Conservation (phyloP, 2,329 filamentous ascomycete genomes). For the Diaporthe vexans region DNA sequence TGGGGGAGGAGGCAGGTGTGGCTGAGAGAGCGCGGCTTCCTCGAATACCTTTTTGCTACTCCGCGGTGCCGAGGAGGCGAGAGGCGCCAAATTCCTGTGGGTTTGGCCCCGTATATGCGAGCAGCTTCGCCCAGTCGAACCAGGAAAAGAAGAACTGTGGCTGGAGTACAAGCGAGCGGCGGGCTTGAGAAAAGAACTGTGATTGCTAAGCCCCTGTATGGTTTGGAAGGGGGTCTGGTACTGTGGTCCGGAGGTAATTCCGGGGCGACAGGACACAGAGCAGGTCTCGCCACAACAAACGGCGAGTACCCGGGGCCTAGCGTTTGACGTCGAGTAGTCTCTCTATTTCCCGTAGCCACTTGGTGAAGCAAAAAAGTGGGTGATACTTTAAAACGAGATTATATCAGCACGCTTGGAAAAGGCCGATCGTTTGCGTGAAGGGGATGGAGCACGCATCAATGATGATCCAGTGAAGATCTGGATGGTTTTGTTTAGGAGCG, state of each 20-base stretch:
- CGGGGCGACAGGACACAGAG: slow-evolving; percentile 19
- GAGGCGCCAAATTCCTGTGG: slow-evolving; percentile 1
- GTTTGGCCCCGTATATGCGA: background rate
- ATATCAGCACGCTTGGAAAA: slow-evolving; percentile 33
- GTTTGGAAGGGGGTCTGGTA: slow-evolving; percentile 8
- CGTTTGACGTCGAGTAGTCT: background rate
- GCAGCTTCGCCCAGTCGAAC: background rate
- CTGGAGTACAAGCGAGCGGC: background rate
- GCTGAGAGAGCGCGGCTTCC: slow-evolving; percentile 25
- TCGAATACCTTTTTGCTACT: slow-evolving; percentile 18
- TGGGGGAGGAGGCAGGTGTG: slow-evolving; percentile 26
- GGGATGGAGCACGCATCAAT: slow-evolving; percentile 29
- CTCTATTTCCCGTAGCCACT: background rate
- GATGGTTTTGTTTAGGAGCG: slow-evolving; percentile 18
- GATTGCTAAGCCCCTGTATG: slow-evolving; percentile 13
- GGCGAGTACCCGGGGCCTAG: slow-evolving; percentile 1
- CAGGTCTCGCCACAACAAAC: slow-evolving; percentile 25
- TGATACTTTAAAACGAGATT: slow-evolving; percentile 21
- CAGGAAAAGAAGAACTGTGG: background rate
- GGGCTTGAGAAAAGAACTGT: slow-evolving; percentile 10
- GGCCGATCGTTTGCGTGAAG: slow-evolving; percentile 24
- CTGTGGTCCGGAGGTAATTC: background rate
- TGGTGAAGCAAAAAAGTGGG: slow-evolving; percentile 5
- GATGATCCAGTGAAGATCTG: slow-evolving; percentile 36
- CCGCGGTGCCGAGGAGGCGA: background rate